Conservation (phyloP, 176 grass and related monocot species). For the Puya raimondii region DNA sequence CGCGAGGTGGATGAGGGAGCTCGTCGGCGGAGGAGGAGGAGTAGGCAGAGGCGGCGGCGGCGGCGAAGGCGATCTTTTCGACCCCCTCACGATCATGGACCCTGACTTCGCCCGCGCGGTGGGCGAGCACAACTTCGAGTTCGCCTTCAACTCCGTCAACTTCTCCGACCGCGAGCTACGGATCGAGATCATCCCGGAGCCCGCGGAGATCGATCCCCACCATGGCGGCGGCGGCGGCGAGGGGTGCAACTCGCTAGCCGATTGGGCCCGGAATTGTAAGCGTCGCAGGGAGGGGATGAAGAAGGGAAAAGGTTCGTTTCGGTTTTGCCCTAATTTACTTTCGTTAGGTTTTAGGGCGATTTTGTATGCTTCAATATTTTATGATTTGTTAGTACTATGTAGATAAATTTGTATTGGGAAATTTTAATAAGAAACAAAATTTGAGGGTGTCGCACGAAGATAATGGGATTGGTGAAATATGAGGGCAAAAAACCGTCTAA, state of each 20-base stretch:
- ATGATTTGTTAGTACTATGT: no score
- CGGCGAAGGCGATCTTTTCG: slow-evolving; percentile 12
- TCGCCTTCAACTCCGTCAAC: slow-evolving; percentile 82
- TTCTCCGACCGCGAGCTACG: slow-evolving; percentile 73
- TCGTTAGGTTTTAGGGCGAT: background rate
- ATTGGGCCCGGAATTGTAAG: slow-evolving; percentile 60
- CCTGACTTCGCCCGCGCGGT: slow-evolving; percentile 50
- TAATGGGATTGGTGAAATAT: no score
- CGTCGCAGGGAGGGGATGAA: slow-evolving; percentile 51
- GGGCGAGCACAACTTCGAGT: slow-evolving; percentile 60
- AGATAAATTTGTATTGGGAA: no score
- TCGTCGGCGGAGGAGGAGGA: no score
- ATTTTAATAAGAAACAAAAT: no score
- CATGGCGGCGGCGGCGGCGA: background rate
- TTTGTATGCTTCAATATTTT: no score
- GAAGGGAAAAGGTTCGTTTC: slow-evolving; percentile 60
- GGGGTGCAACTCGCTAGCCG: slow-evolving; percentile 33
- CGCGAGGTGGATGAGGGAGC: no score
- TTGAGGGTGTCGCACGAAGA: no score
- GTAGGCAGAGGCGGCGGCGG: no score
- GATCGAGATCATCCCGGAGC: slow-evolving; percentile 59
- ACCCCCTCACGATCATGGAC: slow-evolving; percentile 36
- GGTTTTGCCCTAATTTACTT: background rate
- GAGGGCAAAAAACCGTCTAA: no score
- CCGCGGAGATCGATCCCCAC: slow-evolving; percentile 21